phyloP scores from a whole-genome alignment of 352 stramenopile species.

The Phytopythium oedochilum region DNA sequence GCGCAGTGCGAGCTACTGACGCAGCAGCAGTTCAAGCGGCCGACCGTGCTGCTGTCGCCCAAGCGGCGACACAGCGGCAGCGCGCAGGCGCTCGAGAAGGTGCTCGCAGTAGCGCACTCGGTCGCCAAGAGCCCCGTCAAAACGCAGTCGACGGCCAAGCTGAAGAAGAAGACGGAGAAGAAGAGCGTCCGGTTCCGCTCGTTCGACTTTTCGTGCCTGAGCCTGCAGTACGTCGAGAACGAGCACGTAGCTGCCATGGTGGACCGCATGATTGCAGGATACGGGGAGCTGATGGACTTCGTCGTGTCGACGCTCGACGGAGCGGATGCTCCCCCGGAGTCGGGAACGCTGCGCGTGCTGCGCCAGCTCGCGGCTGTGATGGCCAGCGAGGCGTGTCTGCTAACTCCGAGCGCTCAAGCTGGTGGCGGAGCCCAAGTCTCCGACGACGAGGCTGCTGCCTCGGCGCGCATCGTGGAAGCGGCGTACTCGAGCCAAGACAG shows the following conservation, averaged over 20 bases:
- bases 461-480: slow-evolving; percentile 17
- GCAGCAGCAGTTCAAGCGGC: slow-evolving; percentile 15
- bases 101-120: slow-evolving; percentile 9
- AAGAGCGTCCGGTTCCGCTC: slow-evolving; percentile 58
- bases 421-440: background rate
- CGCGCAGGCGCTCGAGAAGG: slow-evolving; percentile 7
- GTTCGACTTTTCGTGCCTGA: slow-evolving; percentile 62
- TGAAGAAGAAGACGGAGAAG: slow-evolving; percentile 14
- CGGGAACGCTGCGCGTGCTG: slow-evolving; percentile 6
- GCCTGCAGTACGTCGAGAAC: slow-evolving; percentile 50
- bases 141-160: background rate
- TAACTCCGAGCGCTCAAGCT: background rate
- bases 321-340: background rate
- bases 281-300: slow-evolving; percentile 36
- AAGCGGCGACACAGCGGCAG: slow-evolving; percentile 7
- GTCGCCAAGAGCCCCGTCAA: background rate
- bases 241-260: slow-evolving; percentile 33
- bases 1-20: slow-evolving; percentile 34
- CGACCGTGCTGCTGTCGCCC: slow-evolving; percentile 10
- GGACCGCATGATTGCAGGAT: slow-evolving; percentile 34
- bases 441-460: background rate
- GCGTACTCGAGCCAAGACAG: slow-evolving; percentile 25
- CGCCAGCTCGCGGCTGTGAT: slow-evolving; percentile 18
- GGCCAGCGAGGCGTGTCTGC: slow-evolving; percentile 9
- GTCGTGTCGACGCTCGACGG: slow-evolving; percentile 15